phyloP scores from a whole-genome alignment of 2,329 filamentous ascomycete genomes.

The Colletotrichum euphorbiae region DNA sequence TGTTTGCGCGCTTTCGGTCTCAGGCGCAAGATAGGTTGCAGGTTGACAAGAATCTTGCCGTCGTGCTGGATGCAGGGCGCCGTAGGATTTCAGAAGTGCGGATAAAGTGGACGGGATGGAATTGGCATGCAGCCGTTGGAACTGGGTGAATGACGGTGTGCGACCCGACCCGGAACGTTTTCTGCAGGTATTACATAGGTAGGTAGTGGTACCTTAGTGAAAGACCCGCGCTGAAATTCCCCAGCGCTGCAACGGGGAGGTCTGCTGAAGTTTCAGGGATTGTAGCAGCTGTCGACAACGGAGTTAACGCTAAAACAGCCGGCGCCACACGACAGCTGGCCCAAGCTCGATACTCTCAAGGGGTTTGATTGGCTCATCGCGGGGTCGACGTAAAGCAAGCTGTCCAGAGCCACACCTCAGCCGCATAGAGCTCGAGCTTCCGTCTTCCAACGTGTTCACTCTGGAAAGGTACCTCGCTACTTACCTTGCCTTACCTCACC shows the following conservation, averaged over 20 bases:
- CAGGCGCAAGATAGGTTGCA: conserved; percentile 19
- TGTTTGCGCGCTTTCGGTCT: conserved; percentile 5
- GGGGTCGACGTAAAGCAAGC: conserved; percentile 15
- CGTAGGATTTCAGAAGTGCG: conserved; percentile 13
- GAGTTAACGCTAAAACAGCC: conserved; percentile 30
- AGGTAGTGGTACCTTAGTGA: background rate
- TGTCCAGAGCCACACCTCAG: conserved; percentile 38
- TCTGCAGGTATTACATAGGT: too few relatives aligned
- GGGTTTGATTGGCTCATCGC: conserved; percentile 19
- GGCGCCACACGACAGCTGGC: conserved; percentile 29
- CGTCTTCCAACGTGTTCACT: conserved; percentile 40
- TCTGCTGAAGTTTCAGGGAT: conserved; percentile 38
- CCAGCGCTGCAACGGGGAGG: conserved; percentile 10
- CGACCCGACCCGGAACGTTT: conserved; percentile 31
- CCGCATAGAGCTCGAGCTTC: conserved; percentile 33
- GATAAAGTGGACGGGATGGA: conserved; percentile 20
- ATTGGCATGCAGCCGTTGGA: conserved; percentile 31
- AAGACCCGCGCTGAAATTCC: background rate
- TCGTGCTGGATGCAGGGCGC: conserved; percentile 12
- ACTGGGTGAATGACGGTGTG: conserved; percentile 38
- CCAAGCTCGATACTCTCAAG: conserved; percentile 9
- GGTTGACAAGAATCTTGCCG: conserved; percentile 17
- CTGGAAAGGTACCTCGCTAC: conserved; percentile 32
- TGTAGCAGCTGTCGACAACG: conserved; percentile 30
- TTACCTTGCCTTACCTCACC: background rate